Conservation (phyloP, 2,329 filamentous ascomycete genomes). For the Alternaria sp. region DNA sequence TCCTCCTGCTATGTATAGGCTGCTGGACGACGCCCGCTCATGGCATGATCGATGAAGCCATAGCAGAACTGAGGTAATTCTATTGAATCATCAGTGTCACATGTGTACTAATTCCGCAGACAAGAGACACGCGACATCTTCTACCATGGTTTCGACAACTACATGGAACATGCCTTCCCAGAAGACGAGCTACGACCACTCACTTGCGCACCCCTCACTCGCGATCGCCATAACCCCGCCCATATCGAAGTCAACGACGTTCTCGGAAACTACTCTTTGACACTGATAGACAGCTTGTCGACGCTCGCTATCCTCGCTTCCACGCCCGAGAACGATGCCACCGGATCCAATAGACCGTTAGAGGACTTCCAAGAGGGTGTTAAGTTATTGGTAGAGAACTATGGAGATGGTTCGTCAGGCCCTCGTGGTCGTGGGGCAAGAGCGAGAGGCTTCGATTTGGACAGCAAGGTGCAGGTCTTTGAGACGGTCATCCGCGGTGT, state of each 20-base stretch:
- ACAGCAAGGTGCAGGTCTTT: slow-evolving; percentile 98
- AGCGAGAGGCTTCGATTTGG: slow-evolving; percentile 85
- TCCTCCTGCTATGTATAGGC: slow-evolving; percentile 35
- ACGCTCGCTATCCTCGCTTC: slow-evolving; percentile 92
- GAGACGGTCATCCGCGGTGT: slow-evolving; percentile 95
- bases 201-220: slow-evolving; percentile 80
- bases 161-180: slow-evolving; percentile 91
- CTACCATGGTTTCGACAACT: slow-evolving; percentile 95
- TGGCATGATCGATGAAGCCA: slow-evolving; percentile 55
- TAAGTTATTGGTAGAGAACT: slow-evolving; percentile 75
- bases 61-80: slow-evolving; percentile 46
- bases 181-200: slow-evolving; percentile 94
- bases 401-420: slow-evolving; percentile 81
- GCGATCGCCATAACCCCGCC: slow-evolving; percentile 78
- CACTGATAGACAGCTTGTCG: slow-evolving; percentile 91
- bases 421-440: slow-evolving; percentile 72
- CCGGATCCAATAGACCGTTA: slow-evolving; percentile 60
- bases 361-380: slow-evolving; percentile 79
- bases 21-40: slow-evolving; percentile 42
- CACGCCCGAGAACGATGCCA: slow-evolving; percentile 62
- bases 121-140: slow-evolving; percentile 73
- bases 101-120: slow-evolving; percentile 30
- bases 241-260: slow-evolving; percentile 93
- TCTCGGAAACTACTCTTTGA: slow-evolving; percentile 94
- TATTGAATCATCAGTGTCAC: too few relatives aligned